These are phyloP conservation scores for Trichomonas vaginalis DNA, from an alignment of 208 protist genomes.

Conservation along the genomic window DNA sequence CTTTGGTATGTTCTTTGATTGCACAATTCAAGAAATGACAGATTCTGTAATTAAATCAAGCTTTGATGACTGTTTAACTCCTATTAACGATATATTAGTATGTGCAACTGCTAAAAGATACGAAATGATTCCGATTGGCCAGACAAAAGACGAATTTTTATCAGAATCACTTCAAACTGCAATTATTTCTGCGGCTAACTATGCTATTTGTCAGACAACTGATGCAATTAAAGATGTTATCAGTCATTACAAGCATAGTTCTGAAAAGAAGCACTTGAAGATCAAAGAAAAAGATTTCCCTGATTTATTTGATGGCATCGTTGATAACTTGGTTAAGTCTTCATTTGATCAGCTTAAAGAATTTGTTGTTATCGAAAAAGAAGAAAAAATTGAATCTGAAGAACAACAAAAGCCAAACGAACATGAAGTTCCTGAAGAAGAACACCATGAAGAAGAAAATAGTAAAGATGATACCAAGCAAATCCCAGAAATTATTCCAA, in stretches of 20 bases:
- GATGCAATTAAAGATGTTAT: neutral
- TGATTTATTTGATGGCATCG: neutral
- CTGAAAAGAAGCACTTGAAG: neutral
- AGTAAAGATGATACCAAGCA: no score
- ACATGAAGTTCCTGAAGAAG: no score
- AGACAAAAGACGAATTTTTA: neutral
- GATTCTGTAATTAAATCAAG: no score
- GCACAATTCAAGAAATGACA: no score
- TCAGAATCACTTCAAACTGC: neutral
- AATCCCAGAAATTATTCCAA: no score
- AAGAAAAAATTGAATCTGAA: neutral
- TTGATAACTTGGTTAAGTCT: neutral
- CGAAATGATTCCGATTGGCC: neutral
- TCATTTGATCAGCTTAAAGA: neutral
- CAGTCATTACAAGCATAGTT: neutral
- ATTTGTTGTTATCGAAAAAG: neutral
- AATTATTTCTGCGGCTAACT: neutral
- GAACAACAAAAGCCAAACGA: no score
- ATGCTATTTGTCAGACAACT: neutral
- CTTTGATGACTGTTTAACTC: no score
- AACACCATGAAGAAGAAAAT: no score
- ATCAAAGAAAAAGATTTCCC: neutral
- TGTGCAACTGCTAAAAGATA: no score
- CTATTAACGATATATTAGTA: no score
- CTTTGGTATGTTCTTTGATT: no score